Evolutionary conservation across 2,329 filamentous ascomycete genomes (phyloP), one percentile per base, ranked within the genome.

Genomic region (Xylariaceae sp.): DNA sequence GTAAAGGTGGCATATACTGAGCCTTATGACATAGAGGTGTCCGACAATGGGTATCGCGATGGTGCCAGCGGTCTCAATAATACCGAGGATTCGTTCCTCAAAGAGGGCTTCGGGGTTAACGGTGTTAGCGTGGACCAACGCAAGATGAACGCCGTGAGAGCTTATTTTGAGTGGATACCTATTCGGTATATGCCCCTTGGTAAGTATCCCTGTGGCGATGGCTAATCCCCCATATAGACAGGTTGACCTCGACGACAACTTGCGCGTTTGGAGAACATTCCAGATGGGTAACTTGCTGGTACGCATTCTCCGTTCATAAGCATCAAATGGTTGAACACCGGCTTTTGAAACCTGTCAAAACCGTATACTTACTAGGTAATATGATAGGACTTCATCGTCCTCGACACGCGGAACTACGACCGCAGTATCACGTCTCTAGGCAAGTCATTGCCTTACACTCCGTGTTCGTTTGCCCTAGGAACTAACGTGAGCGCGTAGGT

Each of bases 101-200:
- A 77, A 47, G 76, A 81, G 53, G 78, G 79, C 19, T 19, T 19
- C 19, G 19, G 19, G 19, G 19, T 19, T 3, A 56, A 56, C 4
- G 74, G 75, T 11, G 76, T 88, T n/a, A 81, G 77, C 34, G 81
- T 88, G n/a, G 85, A 88, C 60, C 81, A 86, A 66, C 78, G 85
- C 59, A 89, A 88, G 73, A 83, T 87, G 75, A 87, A 88, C 51
- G 86, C 85, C 1, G 85, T 89, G 2, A 76, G 86, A 39, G 84
- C 85, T 1, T 86, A 86, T 64, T 87, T 86, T 56, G 84, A 87
- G 65, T 85, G 82, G 80, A 79, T 80, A 76, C 79, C 79, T 1
- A 78, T 82, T 57, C 74, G 79, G 60, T 73, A 57, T 51, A 65
- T 64, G 2, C 44, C 32, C 39, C 35, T 39, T 42, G 12, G 41